Conservation (phyloP, 805 yeast genomes). For the Cyberlindnera saturnus region DNA sequence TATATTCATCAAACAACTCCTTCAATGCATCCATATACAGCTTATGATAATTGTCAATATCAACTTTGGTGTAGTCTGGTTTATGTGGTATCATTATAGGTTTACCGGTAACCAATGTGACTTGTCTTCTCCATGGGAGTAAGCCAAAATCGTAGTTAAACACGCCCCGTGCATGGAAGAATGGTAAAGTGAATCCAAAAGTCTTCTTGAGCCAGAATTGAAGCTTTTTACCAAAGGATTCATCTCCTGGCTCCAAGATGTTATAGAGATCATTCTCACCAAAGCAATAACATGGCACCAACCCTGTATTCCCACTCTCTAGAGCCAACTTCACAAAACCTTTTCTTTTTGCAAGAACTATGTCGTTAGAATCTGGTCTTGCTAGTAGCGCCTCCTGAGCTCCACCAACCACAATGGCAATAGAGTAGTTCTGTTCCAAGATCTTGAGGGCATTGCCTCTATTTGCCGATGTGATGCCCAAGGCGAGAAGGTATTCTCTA, state of each 20-base stretch:
- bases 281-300: conserved; percentile 87
- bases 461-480: conserved; percentile 84
- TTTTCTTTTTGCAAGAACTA: conserved; percentile 70
- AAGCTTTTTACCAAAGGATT: conserved; percentile 43
- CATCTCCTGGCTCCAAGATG: conserved; percentile 37
- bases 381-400: conserved; percentile 83
- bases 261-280: conserved; percentile 77
- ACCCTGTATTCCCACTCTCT: conserved; percentile 63
- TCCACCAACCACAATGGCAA: conserved; percentile 92
- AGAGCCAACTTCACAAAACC: conserved; percentile 89
- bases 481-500: conserved; percentile 73
- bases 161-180: conserved; percentile 87
- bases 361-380: conserved; percentile 49
- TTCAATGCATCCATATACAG: conserved; percentile 60
- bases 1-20: conserved; percentile 62
- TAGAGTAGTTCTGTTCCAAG: conserved; percentile 60
- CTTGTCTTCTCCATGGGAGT: conserved; percentile 76
- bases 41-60: conserved; percentile 65
- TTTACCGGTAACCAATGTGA: conserved; percentile 67
- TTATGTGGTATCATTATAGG: conserved; percentile 56
- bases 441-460: conserved; percentile 63
- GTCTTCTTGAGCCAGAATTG: conserved; percentile 69
- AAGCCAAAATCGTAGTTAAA: conserved; percentile 91
- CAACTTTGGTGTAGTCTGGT: conserved; percentile 38
- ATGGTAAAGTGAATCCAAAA: conserved; percentile 82